A percentile compares a stretch with the other conserved stretches of the same genome.
These are phyloP conservation scores for Dactylellina parvicollis DNA, from an alignment of 2,329 filamentous ascomycete genomes.

Conservation along the genomic window DNA sequence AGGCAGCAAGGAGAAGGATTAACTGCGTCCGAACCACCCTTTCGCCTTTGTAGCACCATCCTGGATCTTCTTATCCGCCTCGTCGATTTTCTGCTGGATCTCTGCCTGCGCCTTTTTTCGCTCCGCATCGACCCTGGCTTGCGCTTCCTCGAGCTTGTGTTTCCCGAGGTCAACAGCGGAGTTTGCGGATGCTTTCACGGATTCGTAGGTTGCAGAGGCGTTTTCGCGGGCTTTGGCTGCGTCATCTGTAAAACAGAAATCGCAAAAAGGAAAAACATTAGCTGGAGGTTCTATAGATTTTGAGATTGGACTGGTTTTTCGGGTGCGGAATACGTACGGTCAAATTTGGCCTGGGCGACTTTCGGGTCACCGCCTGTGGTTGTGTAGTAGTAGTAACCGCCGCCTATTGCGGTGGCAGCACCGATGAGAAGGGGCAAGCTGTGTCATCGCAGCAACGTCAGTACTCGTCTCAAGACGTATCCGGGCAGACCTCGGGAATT, in stretches of 20 bases:
- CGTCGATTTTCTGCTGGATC: conserved; percentile 44
- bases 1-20: neutral
- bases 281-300: too few relatives aligned
- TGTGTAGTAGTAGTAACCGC: conserved; percentile 51
- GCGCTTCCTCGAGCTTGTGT: conserved; percentile 42
- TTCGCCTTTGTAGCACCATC: conserved; percentile 39
- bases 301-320: too few relatives aligned
- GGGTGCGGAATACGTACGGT: conserved; percentile 26
- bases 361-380: conserved; percentile 28
- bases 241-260: conserved; percentile 24
- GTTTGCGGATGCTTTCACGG: conserved; percentile 30
- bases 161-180: conserved; percentile 31
- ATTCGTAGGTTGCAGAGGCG: conserved; percentile 38
- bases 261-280: too few relatives aligned
- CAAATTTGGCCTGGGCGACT: conserved; percentile 31
- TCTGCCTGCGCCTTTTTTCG: conserved; percentile 39
- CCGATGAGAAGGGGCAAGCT: conserved; percentile 40
- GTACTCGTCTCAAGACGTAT: neutral
- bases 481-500: neutral
- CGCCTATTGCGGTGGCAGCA: conserved; percentile 33
- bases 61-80: conserved; percentile 48
- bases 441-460: neutral
- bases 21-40: conserved; percentile 41
- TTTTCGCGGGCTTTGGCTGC: conserved; percentile 41
- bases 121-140: conserved; percentile 34